Evolutionary conservation across 2,329 filamentous ascomycete species (phyloP).

Genomic region (Penicillium nordicum): DNA sequence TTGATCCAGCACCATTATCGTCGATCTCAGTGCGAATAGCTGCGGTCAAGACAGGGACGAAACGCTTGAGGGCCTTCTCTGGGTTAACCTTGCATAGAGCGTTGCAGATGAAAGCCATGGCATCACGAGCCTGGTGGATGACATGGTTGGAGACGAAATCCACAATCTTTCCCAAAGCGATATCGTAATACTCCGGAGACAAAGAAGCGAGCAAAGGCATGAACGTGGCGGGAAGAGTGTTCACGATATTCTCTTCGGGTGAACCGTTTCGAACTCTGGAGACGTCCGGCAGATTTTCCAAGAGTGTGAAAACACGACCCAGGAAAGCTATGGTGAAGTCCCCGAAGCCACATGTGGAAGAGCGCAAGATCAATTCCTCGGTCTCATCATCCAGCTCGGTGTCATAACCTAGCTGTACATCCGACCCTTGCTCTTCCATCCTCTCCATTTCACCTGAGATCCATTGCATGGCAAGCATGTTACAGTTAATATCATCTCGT

Average conservation of each 20-base stretch:
- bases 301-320: constrained; percentile 87
- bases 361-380: constrained; percentile 82
- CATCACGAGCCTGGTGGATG: constrained; percentile 92
- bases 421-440: constrained; percentile 82
- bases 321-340: constrained; percentile 90
- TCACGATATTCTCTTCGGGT: constrained; percentile 95
- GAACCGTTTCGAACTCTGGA: constrained; percentile 83
- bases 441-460: constrained; percentile 90
- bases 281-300: constrained; percentile 92
- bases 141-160: constrained; percentile 91
- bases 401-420: constrained; percentile 80
- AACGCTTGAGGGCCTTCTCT: constrained; percentile 83
- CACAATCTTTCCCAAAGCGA: constrained; percentile 86
- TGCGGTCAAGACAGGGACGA: constrained; percentile 84
- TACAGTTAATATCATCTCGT: constrained; percentile 65
- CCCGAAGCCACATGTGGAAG: constrained; percentile 87
- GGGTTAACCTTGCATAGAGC: constrained; percentile 94
- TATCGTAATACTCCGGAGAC: constrained; percentile 89
- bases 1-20: constrained; percentile 91
- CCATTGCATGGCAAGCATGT: constrained; percentile 82
- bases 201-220: constrained; percentile 86
- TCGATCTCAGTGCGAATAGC: constrained; percentile 96
- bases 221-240: constrained; percentile 86
- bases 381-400: constrained; percentile 78
- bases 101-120: constrained; percentile 98